These are phyloP conservation scores for Chaetomium tenue DNA, from an alignment of 495 filamentous ascomycete genomes.

Conservation along the genomic window DNA sequence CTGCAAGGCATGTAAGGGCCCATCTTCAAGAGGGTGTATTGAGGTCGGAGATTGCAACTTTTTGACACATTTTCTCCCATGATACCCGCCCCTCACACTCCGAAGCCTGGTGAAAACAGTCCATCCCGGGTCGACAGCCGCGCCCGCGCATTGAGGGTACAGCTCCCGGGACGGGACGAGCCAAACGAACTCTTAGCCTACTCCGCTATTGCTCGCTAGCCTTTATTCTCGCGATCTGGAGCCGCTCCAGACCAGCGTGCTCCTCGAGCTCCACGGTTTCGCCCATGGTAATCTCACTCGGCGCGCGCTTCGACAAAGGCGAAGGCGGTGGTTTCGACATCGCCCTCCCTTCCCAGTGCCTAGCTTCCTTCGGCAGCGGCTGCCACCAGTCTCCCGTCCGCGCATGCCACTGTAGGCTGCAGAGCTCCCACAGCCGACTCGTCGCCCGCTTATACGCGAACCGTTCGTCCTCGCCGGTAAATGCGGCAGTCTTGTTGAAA, in stretches of 20 bases:
- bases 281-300: constrained; percentile 40
- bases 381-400: constrained; percentile 61
- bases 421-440: constrained; percentile 70
- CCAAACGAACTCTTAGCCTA: background rate
- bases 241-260: constrained; percentile 42
- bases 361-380: constrained; percentile 56
- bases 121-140: background rate
- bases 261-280: constrained; percentile 43
- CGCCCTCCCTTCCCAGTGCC: constrained; percentile 56
- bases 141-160: constrained; percentile 6
- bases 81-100: too few species aligned
- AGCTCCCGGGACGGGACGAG: constrained; percentile 8
- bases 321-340: constrained; percentile 26
- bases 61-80: background rate
- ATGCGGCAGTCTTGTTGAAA: constrained; percentile 56
- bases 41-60: too few species aligned
- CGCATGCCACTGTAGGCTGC: constrained; percentile 61
- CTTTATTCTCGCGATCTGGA: constrained; percentile 33
- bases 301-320: background rate
- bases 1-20: background rate
- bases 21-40: background rate
- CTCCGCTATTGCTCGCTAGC: background rate
- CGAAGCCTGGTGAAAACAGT: background rate
- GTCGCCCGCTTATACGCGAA: constrained; percentile 69
- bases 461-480: constrained; percentile 69